Evolutionary conservation across 2,329 filamentous ascomycete species (phyloP), one percentile per base, ranked within the genome.

Genomic region (Aspergillus neotritici): DNA sequence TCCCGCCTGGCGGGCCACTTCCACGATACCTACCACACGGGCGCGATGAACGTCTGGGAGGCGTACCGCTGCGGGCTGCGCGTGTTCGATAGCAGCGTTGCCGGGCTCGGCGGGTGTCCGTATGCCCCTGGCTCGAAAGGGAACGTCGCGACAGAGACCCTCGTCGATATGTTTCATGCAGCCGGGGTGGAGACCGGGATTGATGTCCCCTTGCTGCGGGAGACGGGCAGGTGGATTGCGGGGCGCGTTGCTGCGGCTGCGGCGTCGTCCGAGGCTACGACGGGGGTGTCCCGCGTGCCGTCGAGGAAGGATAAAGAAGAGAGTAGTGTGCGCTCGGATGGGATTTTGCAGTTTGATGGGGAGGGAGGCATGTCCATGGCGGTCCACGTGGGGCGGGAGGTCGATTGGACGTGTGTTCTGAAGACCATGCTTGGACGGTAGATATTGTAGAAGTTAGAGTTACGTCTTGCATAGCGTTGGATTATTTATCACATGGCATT

Each of bases 11-110:
- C 86, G 0, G 81, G 90, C 69, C 88, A 94, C 65, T 91, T 94
- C 58, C 88, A 94, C 64, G 87, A 94, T 60, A 94, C 88, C 1
- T 91, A 89, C 60, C 87, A 87, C 1, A 84, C 89, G 69, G 87
- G 87, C 1, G 71, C 91, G n/a, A 83, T 88, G 6, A 94, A 94
- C 60, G 83, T 83, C 4, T 81, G 86, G 9, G 82, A 90, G 0
- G 82, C 83, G 31, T 76, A 93, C 25, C 84, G 87, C 60, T 80
- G 86, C 53, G 88, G 88, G 0, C 78, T 94, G 32, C 71, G 86
- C 28, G 86, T 79, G 0, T 93, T 94, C 61, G 88, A 94, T 60
- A 80, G 79, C 51, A 86, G 84, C 41, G 85, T 94, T 1, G 86
- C 80, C 2, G 88, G 88, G 0, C 72, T 94, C 1, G 88, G 88